phyloP scores from a whole-genome alignment of 1,284 basidiomycete genomes.

The Rhodofomes roseus region DNA sequence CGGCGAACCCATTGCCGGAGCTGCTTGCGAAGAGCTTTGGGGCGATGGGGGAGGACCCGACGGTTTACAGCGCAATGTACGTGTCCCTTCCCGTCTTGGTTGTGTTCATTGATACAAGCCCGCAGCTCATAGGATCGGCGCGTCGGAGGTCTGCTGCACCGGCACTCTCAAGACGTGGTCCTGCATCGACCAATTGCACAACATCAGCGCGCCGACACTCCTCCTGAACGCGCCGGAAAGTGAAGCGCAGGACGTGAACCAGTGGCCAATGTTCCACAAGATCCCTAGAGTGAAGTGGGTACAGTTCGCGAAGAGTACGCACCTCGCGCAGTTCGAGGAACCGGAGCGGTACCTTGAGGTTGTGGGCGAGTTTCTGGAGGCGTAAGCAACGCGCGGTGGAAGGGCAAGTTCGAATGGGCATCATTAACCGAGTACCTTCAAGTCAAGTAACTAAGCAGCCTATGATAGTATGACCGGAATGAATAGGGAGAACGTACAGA shows the following conservation, averaged over 20 bases:
- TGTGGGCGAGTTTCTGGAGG: conserved; percentile 11
- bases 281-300: conserved; percentile 26
- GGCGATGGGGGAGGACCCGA: conserved; percentile 17
- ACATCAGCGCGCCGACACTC: conserved; percentile 26
- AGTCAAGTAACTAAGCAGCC: not conserved
- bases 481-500: too few species aligned
- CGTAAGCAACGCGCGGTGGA: too few species aligned
- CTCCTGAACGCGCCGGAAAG: conserved; percentile 28
- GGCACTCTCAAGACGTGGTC: conserved; percentile 26
- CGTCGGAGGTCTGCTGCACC: conserved; percentile 18
- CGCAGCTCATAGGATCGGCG: not conserved
- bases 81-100: not conserved
- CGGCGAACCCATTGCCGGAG: conserved; percentile 20
- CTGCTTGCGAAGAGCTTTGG: conserved; percentile 13
- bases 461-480: not conserved
- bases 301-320: conserved; percentile 26
- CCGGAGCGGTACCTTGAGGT: conserved; percentile 22
- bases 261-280: conserved; percentile 22
- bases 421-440: not conserved
- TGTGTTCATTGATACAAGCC: conserved; percentile 22
- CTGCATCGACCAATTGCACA: conserved; percentile 23
- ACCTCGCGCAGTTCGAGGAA: conserved; percentile 29
- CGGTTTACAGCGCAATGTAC: conserved; percentile 18
- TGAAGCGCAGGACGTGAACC: conserved; percentile 23
- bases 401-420: not conserved